Evolutionary conservation across 345 rosid genomes (phyloP).

Genomic region (Bruguiera gymnorhiza): DNA sequence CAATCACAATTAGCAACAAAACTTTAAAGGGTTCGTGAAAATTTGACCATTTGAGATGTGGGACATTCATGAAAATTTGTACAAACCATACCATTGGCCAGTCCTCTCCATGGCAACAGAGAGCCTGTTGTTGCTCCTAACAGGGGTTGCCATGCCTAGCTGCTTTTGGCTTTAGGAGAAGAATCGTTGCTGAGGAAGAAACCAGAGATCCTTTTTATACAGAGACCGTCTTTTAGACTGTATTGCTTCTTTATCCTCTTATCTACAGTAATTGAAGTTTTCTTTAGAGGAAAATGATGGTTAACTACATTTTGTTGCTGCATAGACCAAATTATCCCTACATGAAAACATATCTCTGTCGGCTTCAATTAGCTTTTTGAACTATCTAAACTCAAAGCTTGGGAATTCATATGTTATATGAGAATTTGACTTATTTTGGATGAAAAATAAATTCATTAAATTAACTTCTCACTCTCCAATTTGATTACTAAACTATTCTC

Average conservation of each 20-base stretch:
- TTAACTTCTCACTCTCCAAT: too few relatives aligned
- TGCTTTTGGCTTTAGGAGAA: background rate
- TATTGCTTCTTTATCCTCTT: background rate
- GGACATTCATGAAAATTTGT: background rate
- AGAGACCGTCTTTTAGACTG: background rate
- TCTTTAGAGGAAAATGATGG: background rate
- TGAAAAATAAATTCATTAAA: too few relatives aligned
- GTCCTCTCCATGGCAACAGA: slow-evolving; percentile 79
- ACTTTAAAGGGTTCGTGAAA: background rate
- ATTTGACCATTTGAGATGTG: background rate
- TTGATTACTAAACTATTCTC: too few relatives aligned
- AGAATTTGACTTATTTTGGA: too few relatives aligned
- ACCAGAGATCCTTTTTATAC: background rate
- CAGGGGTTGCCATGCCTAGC: slow-evolving; percentile 39
- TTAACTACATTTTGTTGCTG: background rate
- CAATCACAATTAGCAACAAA: background rate
- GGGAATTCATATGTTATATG: too few relatives aligned
- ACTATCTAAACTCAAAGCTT: too few relatives aligned
- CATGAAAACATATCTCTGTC: background rate
- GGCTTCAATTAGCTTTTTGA: background rate
- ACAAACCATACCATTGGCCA: slow-evolving; percentile 65
- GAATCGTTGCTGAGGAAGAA: too few relatives aligned
- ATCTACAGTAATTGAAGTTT: background rate
- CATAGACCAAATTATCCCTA: slow-evolving; percentile 23
- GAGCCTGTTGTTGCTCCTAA: slow-evolving; percentile 31